Conservation (phyloP, 495 filamentous ascomycete species). For the Amniculicola lignicola region DNA sequence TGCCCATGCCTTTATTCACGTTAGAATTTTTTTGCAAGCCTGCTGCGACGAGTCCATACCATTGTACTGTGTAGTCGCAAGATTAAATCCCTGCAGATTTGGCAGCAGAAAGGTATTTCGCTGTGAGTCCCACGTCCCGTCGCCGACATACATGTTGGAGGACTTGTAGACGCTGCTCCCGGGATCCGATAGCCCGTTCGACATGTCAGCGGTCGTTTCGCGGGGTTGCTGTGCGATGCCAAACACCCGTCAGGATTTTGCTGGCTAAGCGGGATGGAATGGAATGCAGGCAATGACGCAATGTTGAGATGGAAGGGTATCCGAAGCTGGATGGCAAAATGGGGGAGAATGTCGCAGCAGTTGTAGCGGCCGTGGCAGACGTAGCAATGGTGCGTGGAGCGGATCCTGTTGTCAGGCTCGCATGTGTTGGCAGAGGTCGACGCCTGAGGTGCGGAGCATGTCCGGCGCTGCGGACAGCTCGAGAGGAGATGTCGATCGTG, state of each 20-base stretch:
- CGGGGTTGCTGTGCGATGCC: too few species aligned
- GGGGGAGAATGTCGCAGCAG: neutral
- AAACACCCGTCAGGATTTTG: too few species aligned
- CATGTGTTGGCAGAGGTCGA: constrained; percentile 27
- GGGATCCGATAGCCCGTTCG: constrained; percentile 59
- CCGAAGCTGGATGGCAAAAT: constrained; percentile 1
- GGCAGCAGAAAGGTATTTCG: constrained; percentile 86
- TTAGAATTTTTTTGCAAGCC: too few species aligned
- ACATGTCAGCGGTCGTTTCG: constrained; percentile 19
- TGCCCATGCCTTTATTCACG: constrained; percentile 71
- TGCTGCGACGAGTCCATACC: constrained; percentile 51
- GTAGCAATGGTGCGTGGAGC: constrained; percentile 2
- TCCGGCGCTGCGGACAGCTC: constrained; percentile 23
- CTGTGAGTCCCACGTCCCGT: constrained; percentile 84
- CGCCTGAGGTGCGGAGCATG: constrained; percentile 22
- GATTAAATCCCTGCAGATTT: constrained; percentile 81
- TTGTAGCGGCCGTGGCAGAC: constrained; percentile 31
- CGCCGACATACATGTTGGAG: constrained; percentile 78
- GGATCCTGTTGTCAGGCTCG: constrained; percentile 13
- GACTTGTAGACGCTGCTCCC: constrained; percentile 82
- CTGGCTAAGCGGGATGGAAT: neutral
- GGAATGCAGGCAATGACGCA: constrained; percentile 3
- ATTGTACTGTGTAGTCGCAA: constrained; percentile 94
- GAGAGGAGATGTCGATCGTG: constrained; percentile 21
- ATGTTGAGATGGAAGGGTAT: constrained; percentile 9